Evolutionary conservation across 352 stramenopile species (phyloP).

Genomic region (Peronospora tabacina): DNA sequence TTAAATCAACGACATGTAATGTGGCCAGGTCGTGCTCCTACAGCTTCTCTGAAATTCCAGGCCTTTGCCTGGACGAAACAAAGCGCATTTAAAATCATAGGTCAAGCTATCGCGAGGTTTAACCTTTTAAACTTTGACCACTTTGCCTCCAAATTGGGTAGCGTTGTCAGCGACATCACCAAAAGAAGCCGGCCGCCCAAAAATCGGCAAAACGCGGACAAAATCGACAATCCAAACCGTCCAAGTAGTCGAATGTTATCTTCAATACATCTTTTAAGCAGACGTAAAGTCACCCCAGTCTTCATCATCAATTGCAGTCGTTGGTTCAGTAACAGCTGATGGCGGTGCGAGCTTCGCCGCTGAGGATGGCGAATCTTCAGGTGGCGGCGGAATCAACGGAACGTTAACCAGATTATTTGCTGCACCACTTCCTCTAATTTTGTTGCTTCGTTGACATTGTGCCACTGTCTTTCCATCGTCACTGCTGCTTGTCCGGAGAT

Average conservation of each 20-base stretch:
- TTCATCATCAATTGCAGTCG: constrained; percentile 38
- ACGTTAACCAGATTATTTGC: constrained; percentile 32
- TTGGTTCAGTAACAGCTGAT: constrained; percentile 18
- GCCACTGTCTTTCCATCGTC: constrained; percentile 24
- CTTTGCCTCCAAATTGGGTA: background rate
- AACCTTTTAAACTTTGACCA: too few species aligned
- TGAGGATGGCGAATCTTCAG: constrained; percentile 23
- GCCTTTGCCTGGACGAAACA: background rate
- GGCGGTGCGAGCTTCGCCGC: constrained; percentile 18
- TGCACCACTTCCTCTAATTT: constrained; percentile 23
- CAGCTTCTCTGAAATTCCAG: background rate
- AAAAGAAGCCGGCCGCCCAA: background rate
- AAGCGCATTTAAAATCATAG: background rate
- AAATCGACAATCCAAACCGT: too few species aligned
- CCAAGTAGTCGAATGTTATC: background rate
- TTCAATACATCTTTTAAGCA: constrained; percentile 22
- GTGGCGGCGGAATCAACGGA: constrained; percentile 51
- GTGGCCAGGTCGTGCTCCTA: background rate
- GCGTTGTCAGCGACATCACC: background rate
- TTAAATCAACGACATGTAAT: background rate
- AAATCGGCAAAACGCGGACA: background rate
- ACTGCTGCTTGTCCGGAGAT: constrained; percentile 43
- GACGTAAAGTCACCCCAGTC: constrained; percentile 84
- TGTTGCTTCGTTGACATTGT: constrained; percentile 18
- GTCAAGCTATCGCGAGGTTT: too few species aligned